Evolutionary conservation across 257 asterid species (phyloP), one percentile per base, ranked within the genome.

Genomic region (Dorcoceras hygrometricum): DNA sequence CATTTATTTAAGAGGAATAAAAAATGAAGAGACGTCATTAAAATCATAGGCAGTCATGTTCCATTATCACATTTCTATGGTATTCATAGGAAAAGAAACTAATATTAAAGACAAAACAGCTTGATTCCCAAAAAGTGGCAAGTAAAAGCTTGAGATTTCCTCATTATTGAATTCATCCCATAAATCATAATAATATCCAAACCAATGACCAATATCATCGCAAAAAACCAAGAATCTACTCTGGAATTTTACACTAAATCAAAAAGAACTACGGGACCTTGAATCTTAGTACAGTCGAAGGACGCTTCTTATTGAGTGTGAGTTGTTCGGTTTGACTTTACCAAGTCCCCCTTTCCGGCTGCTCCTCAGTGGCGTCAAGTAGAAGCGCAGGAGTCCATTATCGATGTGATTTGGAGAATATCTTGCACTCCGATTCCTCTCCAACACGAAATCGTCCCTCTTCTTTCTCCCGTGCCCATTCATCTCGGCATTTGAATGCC

Each of bases 371-470:
- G 97, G 97, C 4, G 98, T n/a, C 83, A 87, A 77, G 78, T 89
- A 85, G 79, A 91, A 87, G 48, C 96, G 81, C 18, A 88, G 70
- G 34, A 91, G 90, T 57, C 98, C 95, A 55, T 89, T 89, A 72
- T 91, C 96, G 5, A 80, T 66, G 62, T 85, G 76, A 65, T 71
- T 86, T 0, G 96, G 95, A 3, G 94, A 89, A 76, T 85, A 85
- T 72, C 91, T 79, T 2, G 86, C 96, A 43, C 95, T 91, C 68
- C 91, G 73, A 65, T 91, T 91, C 78, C 83, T 87, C 81, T 89
- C 98, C 85, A 89, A 69, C 75, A 82, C 85, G 31, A 78, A 79
- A 68, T 82, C 96, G 7, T 81, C 89, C 65, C 75, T 80, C 77
- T 64, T 84, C 86, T 80, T 78, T 67, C 70, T 84, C 63, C 82